Conservation (phyloP, 2,329 filamentous ascomycete genomes). For the Fusarium oligoseptatum region DNA sequence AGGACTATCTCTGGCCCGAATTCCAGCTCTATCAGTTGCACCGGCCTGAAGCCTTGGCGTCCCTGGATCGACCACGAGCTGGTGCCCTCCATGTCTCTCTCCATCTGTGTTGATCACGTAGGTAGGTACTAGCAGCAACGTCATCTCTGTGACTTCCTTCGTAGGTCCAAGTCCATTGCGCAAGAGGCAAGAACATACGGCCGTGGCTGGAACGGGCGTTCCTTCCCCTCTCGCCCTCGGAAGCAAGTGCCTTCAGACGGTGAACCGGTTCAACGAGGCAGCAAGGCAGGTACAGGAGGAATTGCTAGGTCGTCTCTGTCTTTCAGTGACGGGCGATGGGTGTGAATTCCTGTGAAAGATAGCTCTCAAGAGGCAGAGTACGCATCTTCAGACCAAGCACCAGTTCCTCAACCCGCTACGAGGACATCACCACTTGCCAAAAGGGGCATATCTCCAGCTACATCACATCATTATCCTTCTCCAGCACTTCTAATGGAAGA, state of each 20-base stretch:
- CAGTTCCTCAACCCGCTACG: not conserved
- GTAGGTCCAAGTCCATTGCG: not conserved
- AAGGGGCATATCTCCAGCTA: not conserved
- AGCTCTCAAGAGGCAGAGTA: not conserved
- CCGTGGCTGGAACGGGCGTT: not conserved
- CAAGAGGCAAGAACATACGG: not conserved
- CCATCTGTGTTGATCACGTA: constrained; percentile 3
- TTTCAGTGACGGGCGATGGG: not conserved
- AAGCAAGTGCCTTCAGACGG: not conserved
- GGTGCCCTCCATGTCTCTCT: not conserved
- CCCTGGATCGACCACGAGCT: not conserved
- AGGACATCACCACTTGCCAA: constrained; percentile 5
- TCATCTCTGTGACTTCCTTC: constrained; percentile 14
- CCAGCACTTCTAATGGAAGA: not conserved
- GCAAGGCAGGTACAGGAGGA: not conserved
- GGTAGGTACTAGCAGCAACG: not conserved
- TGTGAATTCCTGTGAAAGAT: not conserved
- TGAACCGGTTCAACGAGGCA: not conserved
- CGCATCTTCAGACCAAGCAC: not conserved
- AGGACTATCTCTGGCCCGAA: constrained; percentile 11
- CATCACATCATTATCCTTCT: not conserved
- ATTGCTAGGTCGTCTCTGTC: not conserved
- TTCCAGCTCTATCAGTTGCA: constrained; percentile 21
- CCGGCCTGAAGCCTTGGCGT: constrained; percentile 5
- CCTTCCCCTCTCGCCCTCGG: not conserved